A percentile compares a stretch with the other conserved stretches of the same genome.
phyloP scores from a whole-genome alignment of 345 rosid genomes.

The Gossypium mustelinum region DNA sequence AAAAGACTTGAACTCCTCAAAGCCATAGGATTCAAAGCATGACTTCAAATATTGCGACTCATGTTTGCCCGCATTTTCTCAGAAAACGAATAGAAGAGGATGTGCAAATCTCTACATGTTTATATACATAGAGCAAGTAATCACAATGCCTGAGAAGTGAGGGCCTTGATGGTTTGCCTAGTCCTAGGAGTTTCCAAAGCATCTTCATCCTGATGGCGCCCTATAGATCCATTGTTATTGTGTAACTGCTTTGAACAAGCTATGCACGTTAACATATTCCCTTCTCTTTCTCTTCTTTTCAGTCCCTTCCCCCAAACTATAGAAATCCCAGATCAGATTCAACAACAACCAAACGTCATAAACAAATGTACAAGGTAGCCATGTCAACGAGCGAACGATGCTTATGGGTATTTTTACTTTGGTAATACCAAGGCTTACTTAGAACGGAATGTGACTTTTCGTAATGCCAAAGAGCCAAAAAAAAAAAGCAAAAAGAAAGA shows the following conservation, averaged over 20 bases:
- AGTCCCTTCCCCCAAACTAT: constrained; percentile 10
- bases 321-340: constrained; percentile 31
- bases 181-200: constrained; percentile 62
- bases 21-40: not conserved
- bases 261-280: constrained; percentile 83
- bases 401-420: not conserved
- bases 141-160: constrained; percentile 65
- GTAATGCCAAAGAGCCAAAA: not conserved
- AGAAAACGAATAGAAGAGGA: constrained; percentile 12
- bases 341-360: not conserved
- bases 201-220: constrained; percentile 44
- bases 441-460: not conserved
- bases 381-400: not conserved
- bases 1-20: not conserved
- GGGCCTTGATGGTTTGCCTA: constrained; percentile 65
- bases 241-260: constrained; percentile 69
- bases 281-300: constrained; percentile 4
- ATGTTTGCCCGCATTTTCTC: constrained; percentile 20
- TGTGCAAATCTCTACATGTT: not conserved
- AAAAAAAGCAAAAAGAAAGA: not conserved
- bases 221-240: constrained; percentile 52
- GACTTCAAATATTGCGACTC: constrained; percentile 9
- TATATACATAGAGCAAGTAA: not conserved
- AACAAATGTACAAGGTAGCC: not conserved
- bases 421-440: not conserved